phyloP scores from a whole-genome alignment of 257 asterid species.

The Misopates orontium region DNA sequence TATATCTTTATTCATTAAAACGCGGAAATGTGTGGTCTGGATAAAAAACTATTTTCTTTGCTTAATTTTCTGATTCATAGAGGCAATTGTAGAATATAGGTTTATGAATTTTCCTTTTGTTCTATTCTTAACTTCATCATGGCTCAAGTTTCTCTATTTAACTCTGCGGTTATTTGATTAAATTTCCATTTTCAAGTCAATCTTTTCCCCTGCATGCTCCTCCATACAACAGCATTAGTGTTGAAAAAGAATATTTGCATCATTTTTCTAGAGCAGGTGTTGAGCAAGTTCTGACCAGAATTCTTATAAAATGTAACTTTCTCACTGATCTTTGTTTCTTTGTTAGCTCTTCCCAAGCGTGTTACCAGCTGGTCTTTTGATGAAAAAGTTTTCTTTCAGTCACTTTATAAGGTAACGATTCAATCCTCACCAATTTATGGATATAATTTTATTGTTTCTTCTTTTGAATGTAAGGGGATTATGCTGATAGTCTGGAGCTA shows the following conservation, averaged over 20 bases:
- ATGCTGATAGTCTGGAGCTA: slow-evolving; percentile 16
- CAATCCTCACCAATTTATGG: slow-evolving; percentile 1
- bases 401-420: slow-evolving; percentile 78
- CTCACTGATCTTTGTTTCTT: slow-evolving; percentile 29
- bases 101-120: neutral
- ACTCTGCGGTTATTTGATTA: neutral
- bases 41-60: neutral
- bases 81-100: neutral
- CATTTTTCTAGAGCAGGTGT: neutral
- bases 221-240: neutral
- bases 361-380: slow-evolving; percentile 71
- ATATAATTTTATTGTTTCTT: slow-evolving; percentile 15
- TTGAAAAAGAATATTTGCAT: neutral
- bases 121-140: neutral
- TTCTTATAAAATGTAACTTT: neutral
- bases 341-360: slow-evolving; percentile 63
- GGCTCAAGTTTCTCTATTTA: neutral
- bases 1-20: neutral
- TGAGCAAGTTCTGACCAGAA: neutral
- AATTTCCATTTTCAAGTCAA: neutral
- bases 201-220: neutral
- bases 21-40: no score
- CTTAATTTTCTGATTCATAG: neutral
- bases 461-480: slow-evolving; percentile 1
- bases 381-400: slow-evolving; percentile 70